Evolutionary conservation across 805 yeast species (phyloP).

Genomic region (Sporopachydermia lactativora): DNA sequence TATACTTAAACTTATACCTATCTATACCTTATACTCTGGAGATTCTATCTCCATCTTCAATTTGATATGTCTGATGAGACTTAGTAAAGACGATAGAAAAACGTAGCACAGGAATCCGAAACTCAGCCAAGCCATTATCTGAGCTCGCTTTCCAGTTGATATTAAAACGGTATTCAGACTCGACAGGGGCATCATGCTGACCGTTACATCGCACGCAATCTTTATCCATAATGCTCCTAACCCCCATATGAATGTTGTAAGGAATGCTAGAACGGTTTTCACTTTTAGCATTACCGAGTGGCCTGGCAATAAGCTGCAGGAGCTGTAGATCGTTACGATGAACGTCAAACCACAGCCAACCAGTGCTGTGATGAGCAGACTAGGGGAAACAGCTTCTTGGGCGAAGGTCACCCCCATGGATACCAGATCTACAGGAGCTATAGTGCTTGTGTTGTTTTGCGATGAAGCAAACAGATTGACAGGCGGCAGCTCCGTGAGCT

Average conservation of each 20-base stretch:
- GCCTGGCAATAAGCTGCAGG: neutral
- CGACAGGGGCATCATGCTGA: neutral
- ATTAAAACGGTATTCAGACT: neutral
- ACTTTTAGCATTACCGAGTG: neutral
- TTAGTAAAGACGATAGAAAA: neutral
- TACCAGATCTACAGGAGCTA: slow-evolving; percentile 8
- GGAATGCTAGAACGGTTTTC: neutral
- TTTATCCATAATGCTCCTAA: neutral
- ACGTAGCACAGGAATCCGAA: neutral
- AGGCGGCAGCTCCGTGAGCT: slow-evolving; percentile 2
- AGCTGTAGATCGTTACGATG: slow-evolving; percentile 4
- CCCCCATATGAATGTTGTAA: neutral
- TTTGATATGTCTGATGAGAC: neutral
- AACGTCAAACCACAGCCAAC: slow-evolving; percentile 18
- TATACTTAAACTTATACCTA: no score
- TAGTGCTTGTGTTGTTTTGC: slow-evolving; percentile 4
- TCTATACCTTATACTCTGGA: neutral
- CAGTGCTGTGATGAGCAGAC: slow-evolving; percentile 24
- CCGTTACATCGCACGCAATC: neutral
- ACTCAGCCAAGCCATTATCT: neutral
- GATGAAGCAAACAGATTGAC: slow-evolving; percentile 4
- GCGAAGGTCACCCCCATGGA: slow-evolving; percentile 9
- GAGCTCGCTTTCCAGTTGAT: neutral
- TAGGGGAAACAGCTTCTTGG: slow-evolving; percentile 23
- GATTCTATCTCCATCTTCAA: neutral